A percentile compares a stretch with the other conserved stretches of the same genome.
These are phyloP conservation scores for Seminavis robusta DNA, from an alignment of 108 stramenopile genomes.

Conservation along the genomic window DNA sequence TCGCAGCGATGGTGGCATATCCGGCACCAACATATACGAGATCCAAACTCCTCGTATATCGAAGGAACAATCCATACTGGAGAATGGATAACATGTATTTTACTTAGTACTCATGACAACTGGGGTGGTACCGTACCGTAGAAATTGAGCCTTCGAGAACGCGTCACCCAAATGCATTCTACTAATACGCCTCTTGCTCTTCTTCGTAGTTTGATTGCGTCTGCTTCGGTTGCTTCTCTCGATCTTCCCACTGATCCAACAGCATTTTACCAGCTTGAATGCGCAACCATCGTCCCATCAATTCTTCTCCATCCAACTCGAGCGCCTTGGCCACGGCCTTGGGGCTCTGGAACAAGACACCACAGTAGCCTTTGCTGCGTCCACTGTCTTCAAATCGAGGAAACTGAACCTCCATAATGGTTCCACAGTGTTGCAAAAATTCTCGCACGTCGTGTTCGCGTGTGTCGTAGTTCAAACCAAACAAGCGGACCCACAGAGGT, in stretches of 20 bases:
- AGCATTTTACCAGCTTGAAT: slow-evolving; percentile 75
- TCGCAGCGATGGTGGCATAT: too few species aligned
- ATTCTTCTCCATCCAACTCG: slow-evolving; percentile 46
- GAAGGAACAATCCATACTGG: too few species aligned
- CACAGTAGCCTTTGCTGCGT: slow-evolving; percentile 75
- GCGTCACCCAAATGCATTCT: too few species aligned
- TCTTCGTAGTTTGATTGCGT: neutral
- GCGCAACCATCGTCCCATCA: slow-evolving; percentile 60
- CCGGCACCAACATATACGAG: too few species aligned
- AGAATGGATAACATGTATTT: too few species aligned
- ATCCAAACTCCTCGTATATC: too few species aligned
- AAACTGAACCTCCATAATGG: slow-evolving; percentile 58
- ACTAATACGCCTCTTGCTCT: too few species aligned
- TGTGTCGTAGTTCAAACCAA: slow-evolving; percentile 77
- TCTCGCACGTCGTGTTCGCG: slow-evolving; percentile 57
- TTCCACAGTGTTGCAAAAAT: slow-evolving; percentile 54
- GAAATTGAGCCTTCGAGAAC: too few species aligned
- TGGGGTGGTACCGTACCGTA: too few species aligned
- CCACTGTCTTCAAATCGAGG: slow-evolving; percentile 77
- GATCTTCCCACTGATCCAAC: slow-evolving; percentile 60
- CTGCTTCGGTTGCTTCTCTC: slow-evolving; percentile 10
- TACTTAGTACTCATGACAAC: too few species aligned
- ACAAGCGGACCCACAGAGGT: slow-evolving; percentile 62
- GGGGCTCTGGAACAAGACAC: slow-evolving; percentile 60
- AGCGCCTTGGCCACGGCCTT: slow-evolving; percentile 65